phyloP scores from a whole-genome alignment of 2,329 filamentous ascomycete species.

The Herpotrichia juniperi region DNA sequence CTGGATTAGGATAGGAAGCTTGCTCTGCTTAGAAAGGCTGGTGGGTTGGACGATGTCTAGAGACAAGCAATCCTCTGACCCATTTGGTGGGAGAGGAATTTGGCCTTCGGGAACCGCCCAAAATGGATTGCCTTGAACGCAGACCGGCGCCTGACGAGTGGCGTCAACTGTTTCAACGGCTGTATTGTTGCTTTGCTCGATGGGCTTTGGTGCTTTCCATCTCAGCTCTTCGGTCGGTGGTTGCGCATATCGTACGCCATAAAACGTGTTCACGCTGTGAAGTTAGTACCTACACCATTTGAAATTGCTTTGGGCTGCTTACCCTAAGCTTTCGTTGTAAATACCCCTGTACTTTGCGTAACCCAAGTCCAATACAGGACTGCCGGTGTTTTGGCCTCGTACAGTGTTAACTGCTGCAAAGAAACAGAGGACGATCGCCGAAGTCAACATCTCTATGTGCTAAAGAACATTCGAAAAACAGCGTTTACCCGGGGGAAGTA shows the following conservation, averaged over 20 bases:
- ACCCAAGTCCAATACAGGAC: too few species aligned
- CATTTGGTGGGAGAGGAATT: conserved; percentile 10
- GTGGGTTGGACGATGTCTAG: conserved; percentile 37
- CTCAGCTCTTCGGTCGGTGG: conserved; percentile 34
- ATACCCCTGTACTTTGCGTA: conserved; percentile 17
- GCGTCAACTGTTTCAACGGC: conserved; percentile 30
- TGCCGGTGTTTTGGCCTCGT: too few species aligned
- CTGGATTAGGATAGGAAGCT: conserved; percentile 40
- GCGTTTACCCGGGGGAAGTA: too few species aligned
- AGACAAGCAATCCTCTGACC: conserved; percentile 40
- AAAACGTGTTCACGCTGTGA: conserved; percentile 19
- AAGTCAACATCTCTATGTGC: too few species aligned
- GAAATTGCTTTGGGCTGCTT: too few species aligned
- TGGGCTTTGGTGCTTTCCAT: conserved; percentile 36
- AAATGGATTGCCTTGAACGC: conserved; percentile 30
- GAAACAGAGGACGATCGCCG: too few species aligned
- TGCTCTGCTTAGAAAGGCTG: conserved; percentile 16
- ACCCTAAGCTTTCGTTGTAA: too few species aligned
- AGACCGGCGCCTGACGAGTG: conserved; percentile 25
- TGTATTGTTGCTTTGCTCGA: conserved; percentile 25
- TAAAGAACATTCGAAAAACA: too few species aligned
- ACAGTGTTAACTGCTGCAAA: too few species aligned
- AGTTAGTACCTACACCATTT: too few species aligned
- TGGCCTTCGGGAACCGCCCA: conserved; percentile 15
- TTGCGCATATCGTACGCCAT: conserved; percentile 34